These are phyloP conservation scores for Thelephora ganbajun DNA, from an alignment of 768 basidiomycete genomes.

Conservation along the genomic window DNA sequence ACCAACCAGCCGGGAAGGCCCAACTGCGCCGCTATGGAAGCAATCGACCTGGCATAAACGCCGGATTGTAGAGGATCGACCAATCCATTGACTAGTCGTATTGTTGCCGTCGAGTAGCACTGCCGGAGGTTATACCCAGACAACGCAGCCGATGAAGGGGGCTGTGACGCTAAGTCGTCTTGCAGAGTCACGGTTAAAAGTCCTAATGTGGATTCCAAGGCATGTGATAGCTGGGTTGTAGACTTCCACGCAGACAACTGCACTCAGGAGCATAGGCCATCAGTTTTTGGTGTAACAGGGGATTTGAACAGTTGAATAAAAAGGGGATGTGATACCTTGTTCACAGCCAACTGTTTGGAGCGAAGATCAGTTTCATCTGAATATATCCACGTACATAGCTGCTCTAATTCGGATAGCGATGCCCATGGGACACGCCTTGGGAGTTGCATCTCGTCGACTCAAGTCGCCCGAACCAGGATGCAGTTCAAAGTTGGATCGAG, in stretches of 20 bases:
- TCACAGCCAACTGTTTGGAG: slow-evolving; percentile 44
- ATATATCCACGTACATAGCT: slow-evolving; percentile 67
- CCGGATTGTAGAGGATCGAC: slow-evolving; percentile 91
- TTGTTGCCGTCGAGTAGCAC: slow-evolving; percentile 66
- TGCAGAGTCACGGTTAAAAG: slow-evolving; percentile 46
- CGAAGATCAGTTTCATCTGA: slow-evolving; percentile 43
- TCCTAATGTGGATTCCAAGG: slow-evolving; percentile 59
- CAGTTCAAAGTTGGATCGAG: no score
- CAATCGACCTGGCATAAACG: slow-evolving; percentile 81
- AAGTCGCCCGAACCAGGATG: no score
- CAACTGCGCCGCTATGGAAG: slow-evolving; percentile 75
- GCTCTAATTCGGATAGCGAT: slow-evolving; percentile 51
- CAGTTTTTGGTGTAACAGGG: slow-evolving; percentile 4
- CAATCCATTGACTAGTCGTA: slow-evolving; percentile 86
- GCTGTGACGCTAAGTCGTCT: slow-evolving; percentile 24
- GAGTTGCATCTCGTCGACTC: slow-evolving; percentile 35
- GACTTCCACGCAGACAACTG: slow-evolving; percentile 76
- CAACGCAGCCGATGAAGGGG: slow-evolving; percentile 10
- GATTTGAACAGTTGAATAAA: neutral
- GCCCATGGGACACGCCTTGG: slow-evolving; percentile 79
- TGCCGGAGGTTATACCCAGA: slow-evolving; percentile 49
- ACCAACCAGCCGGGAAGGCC: slow-evolving; percentile 83
- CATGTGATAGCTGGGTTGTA: slow-evolving; percentile 66
- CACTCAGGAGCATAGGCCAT: no score
- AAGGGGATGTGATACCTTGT: slow-evolving; percentile 29